Evolutionary conservation across 345 rosid species (phyloP).

Genomic region (Arabis hirsuta): DNA sequence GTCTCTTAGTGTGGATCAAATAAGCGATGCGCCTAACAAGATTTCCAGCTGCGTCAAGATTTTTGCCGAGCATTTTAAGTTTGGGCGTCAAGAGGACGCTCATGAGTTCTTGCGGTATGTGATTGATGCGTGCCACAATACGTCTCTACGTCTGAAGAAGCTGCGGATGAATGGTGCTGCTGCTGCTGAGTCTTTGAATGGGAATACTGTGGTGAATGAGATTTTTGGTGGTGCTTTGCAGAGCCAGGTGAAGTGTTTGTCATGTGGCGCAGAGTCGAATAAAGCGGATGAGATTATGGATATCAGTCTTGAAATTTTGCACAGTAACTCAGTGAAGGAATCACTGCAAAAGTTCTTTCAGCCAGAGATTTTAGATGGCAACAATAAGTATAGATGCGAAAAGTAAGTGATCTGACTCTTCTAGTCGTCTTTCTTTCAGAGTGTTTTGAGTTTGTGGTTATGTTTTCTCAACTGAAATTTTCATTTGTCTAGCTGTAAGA

Average conservation of each 20-base stretch:
- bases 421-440: background rate
- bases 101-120: conserved; percentile 94
- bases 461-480: conserved; percentile 9
- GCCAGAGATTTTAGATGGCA: conserved; percentile 90
- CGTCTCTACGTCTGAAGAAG: conserved; percentile 85
- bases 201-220: conserved; percentile 72
- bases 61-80: conserved; percentile 73
- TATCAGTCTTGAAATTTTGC: conserved; percentile 82
- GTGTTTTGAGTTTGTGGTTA: conserved; percentile 4
- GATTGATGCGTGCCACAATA: conserved; percentile 93
- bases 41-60: conserved; percentile 67
- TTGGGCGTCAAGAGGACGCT: conserved; percentile 94
- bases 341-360: conserved; percentile 89
- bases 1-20: conserved; percentile 68
- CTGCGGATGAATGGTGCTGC: conserved; percentile 54
- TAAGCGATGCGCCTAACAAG: conserved; percentile 69
- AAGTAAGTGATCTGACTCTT: conserved; percentile 54
- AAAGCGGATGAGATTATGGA: conserved; percentile 98
- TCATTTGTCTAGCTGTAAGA: conserved; percentile 78
- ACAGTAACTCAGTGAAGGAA: conserved; percentile 69
- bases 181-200: conserved; percentile 44
- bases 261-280: conserved; percentile 84
- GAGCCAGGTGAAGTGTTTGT: conserved; percentile 94
- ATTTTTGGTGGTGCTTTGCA: conserved; percentile 95
- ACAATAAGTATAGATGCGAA: conserved; percentile 90